Evolutionary conservation across 1,284 basidiomycete species (phyloP).

Genomic region (Tilletia indica): DNA sequence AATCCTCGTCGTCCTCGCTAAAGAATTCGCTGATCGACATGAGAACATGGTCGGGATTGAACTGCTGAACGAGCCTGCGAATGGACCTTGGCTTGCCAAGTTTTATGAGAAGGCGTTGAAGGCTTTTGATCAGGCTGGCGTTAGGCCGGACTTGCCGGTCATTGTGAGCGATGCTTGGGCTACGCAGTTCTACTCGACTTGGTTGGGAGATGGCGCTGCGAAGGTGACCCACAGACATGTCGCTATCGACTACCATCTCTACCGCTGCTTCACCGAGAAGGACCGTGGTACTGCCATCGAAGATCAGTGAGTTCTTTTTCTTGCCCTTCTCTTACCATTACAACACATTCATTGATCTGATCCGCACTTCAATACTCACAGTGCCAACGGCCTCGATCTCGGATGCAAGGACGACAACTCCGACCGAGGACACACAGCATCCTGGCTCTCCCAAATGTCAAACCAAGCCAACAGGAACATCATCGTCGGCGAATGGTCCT

Average conservation of each 20-base stretch:
- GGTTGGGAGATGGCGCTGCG: slow-evolving; percentile 55
- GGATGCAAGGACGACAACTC: slow-evolving; percentile 27
- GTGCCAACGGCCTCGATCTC: slow-evolving; percentile 34
- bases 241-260: slow-evolving; percentile 79
- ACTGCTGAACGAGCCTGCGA: slow-evolving; percentile 78
- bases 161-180: slow-evolving; percentile 75
- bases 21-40: slow-evolving; percentile 53
- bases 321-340: slow-evolving; percentile 45
- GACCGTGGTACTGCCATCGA: slow-evolving; percentile 66
- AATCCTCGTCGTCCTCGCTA: slow-evolving; percentile 62
- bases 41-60: slow-evolving; percentile 77
- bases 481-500: slow-evolving; percentile 76
- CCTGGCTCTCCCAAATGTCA: slow-evolving; percentile 44
- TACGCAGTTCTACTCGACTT: slow-evolving; percentile 68
- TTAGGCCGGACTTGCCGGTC: slow-evolving; percentile 62
- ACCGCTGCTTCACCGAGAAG: slow-evolving; percentile 72
- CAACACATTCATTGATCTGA: background rate
- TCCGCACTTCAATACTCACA: no score
- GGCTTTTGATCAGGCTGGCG: slow-evolving; percentile 59
- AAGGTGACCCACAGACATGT: slow-evolving; percentile 51
- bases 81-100: slow-evolving; percentile 61
- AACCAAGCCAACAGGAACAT: slow-evolving; percentile 62
- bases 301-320: slow-evolving; percentile 59
- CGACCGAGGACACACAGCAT: slow-evolving; percentile 33
- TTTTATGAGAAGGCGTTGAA: slow-evolving; percentile 64